phyloP scores from a whole-genome alignment of 805 yeast genomes.

The Yarrowia osloensis region DNA sequence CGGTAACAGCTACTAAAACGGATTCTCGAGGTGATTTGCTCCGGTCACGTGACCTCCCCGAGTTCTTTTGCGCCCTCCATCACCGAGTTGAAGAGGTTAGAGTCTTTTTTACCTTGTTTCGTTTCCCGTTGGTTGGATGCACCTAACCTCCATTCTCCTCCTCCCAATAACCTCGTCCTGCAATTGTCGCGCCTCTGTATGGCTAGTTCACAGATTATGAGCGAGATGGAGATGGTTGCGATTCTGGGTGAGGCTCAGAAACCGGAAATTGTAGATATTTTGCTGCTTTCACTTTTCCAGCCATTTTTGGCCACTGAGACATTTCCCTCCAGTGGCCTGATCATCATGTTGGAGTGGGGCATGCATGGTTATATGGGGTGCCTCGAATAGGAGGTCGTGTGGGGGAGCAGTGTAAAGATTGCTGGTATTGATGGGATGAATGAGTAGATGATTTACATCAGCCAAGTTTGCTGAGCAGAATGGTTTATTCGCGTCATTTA shows the following conservation, averaged over 20 bases:
- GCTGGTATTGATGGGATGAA: neutral
- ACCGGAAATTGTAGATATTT: neutral
- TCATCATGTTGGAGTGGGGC: neutral
- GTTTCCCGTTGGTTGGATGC: neutral
- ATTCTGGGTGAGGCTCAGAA: too few relatives aligned
- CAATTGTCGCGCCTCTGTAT: conserved; percentile 24
- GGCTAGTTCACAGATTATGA: conserved; percentile 29
- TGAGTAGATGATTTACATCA: too few relatives aligned
- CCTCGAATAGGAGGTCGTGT: neutral
- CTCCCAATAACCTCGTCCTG: neutral
- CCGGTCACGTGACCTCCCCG: neutral
- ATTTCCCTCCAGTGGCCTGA: neutral
- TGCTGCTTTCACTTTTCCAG: neutral
- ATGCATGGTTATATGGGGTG: neutral
- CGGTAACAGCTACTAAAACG: too few relatives aligned
- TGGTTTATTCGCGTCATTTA: too few relatives aligned
- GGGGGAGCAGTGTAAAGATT: neutral
- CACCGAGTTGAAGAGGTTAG: neutral
- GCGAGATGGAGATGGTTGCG: neutral
- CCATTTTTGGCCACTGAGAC: neutral
- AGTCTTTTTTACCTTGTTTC: neutral
- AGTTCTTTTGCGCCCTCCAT: neutral
- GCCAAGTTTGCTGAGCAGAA: too few relatives aligned
- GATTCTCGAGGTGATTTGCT: neutral
- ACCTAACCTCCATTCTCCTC: neutral